Evolutionary conservation across 2,329 filamentous ascomycete species (phyloP), one percentile per base, ranked within the genome.

Genomic region (Mollisia scopiformis): DNA sequence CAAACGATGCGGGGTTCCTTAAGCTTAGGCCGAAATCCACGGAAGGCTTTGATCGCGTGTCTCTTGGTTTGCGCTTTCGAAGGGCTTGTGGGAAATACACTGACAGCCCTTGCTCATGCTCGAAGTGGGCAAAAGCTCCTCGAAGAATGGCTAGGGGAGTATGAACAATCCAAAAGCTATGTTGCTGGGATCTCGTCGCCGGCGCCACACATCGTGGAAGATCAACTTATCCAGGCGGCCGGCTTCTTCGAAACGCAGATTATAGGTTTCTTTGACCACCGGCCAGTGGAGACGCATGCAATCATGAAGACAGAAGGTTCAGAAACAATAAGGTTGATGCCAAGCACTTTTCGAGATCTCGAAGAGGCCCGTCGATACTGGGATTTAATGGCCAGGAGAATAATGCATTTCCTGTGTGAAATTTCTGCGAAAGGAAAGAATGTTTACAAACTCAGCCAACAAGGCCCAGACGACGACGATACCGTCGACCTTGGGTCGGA

Each of bases 31-130:
- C 59, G 25, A 13, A 31, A 51, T 43, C 39, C 50, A 13, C 39
- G 55, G 41, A 61, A 50, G n/a, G 59, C 59, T 19, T n/a, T 61
- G 28, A 61, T 61, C 14, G 50, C 50, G 21, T 62, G 52, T 37
- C 46, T 62, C 6, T 31, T 62, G 13, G 49, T 59, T 1, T 56
- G 53, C 25, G 51, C 51, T 21, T 57, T 62, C 23, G 60, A 62
- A 50, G 41, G 54, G 10, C 21, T 62, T 3, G 23, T 37, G 19
- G 56, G 57, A 14, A 56, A 57, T 14, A 50, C 52, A 1, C 19
- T 46, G 16, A 53, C 56, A 14, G 60, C 56, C 2, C n/a, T 59
- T n/a, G 21, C 52, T 10, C 60, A 62, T 31, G 60, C 60, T 6
- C 39, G 28, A 25, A 56, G 47, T 35, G 60, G 60, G 6, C 52